Percentiles rank a stretch among this genome's conserved stretches.
phyloP scores from a whole-genome alignment of 257 asterid species.

The Solanum chmielewskii region DNA sequence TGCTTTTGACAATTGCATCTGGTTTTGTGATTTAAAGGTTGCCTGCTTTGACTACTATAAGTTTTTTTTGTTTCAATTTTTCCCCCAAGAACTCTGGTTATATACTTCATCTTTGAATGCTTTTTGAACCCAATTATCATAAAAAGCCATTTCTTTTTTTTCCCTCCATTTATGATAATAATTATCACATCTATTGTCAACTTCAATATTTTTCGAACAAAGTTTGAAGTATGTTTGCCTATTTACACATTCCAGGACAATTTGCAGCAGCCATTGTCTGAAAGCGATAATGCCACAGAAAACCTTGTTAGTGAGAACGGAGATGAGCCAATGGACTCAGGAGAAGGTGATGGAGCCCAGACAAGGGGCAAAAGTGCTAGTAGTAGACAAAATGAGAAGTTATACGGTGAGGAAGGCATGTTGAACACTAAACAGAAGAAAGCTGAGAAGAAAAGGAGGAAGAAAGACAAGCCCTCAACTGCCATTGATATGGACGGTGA shows the following conservation, averaged over 20 bases:
- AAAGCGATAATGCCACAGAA: background rate
- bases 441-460: conserved; percentile 59
- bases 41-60: background rate
- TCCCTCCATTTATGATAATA: background rate
- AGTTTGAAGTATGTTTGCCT: background rate
- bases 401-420: conserved; percentile 75
- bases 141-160: background rate
- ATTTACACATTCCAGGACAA: conserved; percentile 26
- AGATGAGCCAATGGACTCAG: conserved; percentile 48
- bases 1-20: background rate
- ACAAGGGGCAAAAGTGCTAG: conserved; percentile 31
- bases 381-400: conserved; percentile 63
- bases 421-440: conserved; percentile 57
- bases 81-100: background rate
- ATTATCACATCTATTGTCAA: background rate
- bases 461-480: conserved; percentile 33
- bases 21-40: background rate
- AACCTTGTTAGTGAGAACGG: conserved; percentile 15
- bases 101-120: background rate
- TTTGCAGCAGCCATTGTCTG: conserved; percentile 7
- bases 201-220: background rate
- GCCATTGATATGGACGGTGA: conserved; percentile 31
- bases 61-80: background rate
- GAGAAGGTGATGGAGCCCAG: conserved; percentile 25
- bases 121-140: background rate